phyloP scores from a whole-genome alignment of 352 stramenopile species.

The Pythium aquatile region DNA sequence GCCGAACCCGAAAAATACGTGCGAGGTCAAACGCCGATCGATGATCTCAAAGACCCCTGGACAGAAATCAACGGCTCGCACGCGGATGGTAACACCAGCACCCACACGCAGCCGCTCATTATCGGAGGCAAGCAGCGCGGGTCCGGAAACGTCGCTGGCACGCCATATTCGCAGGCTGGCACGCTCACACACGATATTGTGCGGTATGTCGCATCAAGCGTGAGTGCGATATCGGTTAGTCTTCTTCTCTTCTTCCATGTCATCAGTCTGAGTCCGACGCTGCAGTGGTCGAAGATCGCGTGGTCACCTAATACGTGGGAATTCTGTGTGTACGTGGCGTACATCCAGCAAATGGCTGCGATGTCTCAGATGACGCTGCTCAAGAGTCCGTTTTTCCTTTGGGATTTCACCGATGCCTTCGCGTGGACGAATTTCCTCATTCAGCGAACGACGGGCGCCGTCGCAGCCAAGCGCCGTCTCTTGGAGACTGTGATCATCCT shows the following conservation, averaged over 20 bases:
- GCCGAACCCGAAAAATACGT: constrained; percentile 20
- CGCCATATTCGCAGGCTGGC: constrained; percentile 38
- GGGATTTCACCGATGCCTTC: constrained; percentile 71
- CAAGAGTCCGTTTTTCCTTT: constrained; percentile 67
- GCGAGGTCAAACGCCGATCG: constrained; percentile 21
- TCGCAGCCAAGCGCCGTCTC: constrained; percentile 30
- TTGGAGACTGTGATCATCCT: constrained; percentile 52
- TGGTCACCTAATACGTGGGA: constrained; percentile 81
- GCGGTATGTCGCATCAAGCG: constrained; percentile 44
- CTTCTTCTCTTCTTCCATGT: constrained; percentile 64
- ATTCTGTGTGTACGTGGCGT: constrained; percentile 59
- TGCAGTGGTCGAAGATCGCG: constrained; percentile 42
- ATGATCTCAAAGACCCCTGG: constrained; percentile 14
- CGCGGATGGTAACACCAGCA: neutral
- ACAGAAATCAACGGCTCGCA: constrained; percentile 17
- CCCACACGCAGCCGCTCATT: constrained; percentile 36
- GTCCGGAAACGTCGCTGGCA: constrained; percentile 39
- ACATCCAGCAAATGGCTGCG: constrained; percentile 68
- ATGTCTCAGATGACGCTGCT: constrained; percentile 61
- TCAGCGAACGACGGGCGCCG: neutral
- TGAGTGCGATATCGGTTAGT: constrained; percentile 52
- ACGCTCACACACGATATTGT: constrained; percentile 48
- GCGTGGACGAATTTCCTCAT: constrained; percentile 70
- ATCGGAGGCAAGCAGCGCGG: constrained; percentile 48
- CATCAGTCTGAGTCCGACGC: constrained; percentile 30